Conservation (phyloP, 768 basidiomycete genomes). For the Hygrocybe punicea region DNA sequence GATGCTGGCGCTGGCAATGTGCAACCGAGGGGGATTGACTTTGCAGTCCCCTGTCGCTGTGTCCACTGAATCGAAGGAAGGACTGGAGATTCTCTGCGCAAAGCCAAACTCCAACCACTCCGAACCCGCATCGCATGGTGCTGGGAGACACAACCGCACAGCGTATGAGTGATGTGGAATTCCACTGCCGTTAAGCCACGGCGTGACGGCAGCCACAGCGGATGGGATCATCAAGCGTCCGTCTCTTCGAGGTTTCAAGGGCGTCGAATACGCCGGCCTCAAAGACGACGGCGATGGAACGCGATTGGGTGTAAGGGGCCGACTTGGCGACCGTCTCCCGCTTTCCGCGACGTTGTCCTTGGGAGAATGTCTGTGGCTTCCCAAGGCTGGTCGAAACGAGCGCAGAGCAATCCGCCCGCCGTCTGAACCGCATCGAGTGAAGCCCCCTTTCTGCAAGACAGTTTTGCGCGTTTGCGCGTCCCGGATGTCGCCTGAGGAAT, state of each 20-base stretch:
- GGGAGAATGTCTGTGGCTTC: neutral
- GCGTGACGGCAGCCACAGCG: constrained; percentile 52
- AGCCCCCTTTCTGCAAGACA: constrained; percentile 57
- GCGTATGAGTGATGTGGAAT: constrained; percentile 49
- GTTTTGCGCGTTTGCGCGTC: constrained; percentile 64
- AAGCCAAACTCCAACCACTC: constrained; percentile 78
- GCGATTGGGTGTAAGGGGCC: constrained; percentile 39
- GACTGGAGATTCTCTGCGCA: constrained; percentile 37
- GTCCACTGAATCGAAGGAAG: neutral
- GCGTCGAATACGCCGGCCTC: constrained; percentile 18
- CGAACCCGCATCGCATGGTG: constrained; percentile 56
- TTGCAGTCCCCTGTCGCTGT: constrained; percentile 14
- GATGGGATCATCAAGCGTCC: constrained; percentile 62
- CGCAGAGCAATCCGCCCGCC: constrained; percentile 59
- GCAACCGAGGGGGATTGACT: constrained; percentile 41
- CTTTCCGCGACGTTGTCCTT: constrained; percentile 2
- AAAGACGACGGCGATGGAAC: constrained; percentile 26
- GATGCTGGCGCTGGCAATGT: constrained; percentile 57
- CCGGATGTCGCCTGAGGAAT: constrained; percentile 51
- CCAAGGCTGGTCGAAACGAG: constrained; percentile 15
- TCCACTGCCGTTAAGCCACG: constrained; percentile 36
- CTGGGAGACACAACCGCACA: constrained; percentile 54
- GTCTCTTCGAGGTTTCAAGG: constrained; percentile 41
- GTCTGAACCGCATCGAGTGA: constrained; percentile 58
- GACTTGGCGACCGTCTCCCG: constrained; percentile 20